Evolutionary conservation across 495 filamentous ascomycete species (phyloP), one percentile per base, ranked within the genome.

Genomic region (Thermothielavioides terrestris): DNA sequence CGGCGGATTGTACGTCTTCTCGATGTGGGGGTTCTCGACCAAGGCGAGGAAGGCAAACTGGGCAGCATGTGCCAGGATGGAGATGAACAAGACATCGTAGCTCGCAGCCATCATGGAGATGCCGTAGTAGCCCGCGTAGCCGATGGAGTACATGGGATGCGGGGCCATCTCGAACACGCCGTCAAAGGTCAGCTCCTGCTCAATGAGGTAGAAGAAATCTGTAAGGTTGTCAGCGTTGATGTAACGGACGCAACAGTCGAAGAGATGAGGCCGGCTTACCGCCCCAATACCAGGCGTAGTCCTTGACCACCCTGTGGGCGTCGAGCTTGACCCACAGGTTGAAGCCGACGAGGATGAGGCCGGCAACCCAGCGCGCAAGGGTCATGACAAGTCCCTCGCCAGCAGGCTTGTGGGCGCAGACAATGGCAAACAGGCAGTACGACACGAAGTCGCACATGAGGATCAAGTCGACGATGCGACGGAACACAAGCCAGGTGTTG

Each of bases 231-330:
- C 34, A 61, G 60, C 44, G 26, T 18, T 23, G 8, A 10, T 10
- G 6, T 11, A 3, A 17, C 20, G n/a, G 20, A 14, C 18, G 15
- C 5, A 2, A 18, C n/a, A 15, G 18, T 10, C 9, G 17, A 20
- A 8, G 23, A 36, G 23, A 25, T 12, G 14, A 20, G n/a, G 11
- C 39, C 7, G 17, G 22, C 63, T 59, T 61, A 66, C 63, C 63
- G 22, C 92, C 92, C 92, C 92, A 98, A 70, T 97, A 98, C 92
- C 92, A 98, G 18, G 92, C 92, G 71, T 88, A 98, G 65, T 98
- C 94, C 70, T 97, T 97, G 58, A 98, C 92, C n/a, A 98, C 92
- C 45, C 92, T 74, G 67, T 97, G 92, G 17, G 92, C 92, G 66
- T 98, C 92, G 48, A 98, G 74, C 70, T 98, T 98, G 46, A 98